A percentile compares a stretch with the other conserved stretches of the same genome.
Evolutionary conservation across 164 flowering plant genomes (phyloP).

Genomic region (Magnolia changhungtana): DNA sequence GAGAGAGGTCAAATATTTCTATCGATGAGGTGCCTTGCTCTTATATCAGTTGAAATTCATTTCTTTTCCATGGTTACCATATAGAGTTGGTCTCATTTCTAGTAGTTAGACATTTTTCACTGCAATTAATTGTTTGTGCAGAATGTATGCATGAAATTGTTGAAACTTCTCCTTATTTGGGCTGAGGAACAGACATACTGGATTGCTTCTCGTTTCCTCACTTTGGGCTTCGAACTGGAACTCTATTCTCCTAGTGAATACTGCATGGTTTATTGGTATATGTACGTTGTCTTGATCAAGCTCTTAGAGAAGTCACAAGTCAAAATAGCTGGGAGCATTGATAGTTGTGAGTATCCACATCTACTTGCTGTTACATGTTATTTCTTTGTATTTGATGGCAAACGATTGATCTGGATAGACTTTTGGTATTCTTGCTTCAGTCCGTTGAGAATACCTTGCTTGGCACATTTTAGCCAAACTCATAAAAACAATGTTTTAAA

Average conservation of each 20-base stretch:
- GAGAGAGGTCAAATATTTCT: slow-evolving; percentile 37
- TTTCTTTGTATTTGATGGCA: not conserved
- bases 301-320: slow-evolving; percentile 79
- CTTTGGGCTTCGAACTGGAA: slow-evolving; percentile 89
- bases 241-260: slow-evolving; percentile 90
- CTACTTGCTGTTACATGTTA: not conserved
- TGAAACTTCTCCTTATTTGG: slow-evolving; percentile 72
- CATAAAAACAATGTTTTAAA: too few species aligned
- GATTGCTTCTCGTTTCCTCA: slow-evolving; percentile 87
- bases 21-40: slow-evolving; percentile 50
- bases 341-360: slow-evolving; percentile 42
- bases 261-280: slow-evolving; percentile 98
- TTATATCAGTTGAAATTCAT: slow-evolving; percentile 4
- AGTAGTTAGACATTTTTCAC: not conserved
- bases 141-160: slow-evolving; percentile 48
- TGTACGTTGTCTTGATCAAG: slow-evolving; percentile 62
- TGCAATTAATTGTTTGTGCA: slow-evolving; percentile 31
- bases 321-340: slow-evolving; percentile 37
- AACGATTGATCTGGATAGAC: too few species aligned
- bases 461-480: too few species aligned
- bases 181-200: slow-evolving; percentile 94
- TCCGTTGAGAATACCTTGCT: too few species aligned
- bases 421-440: too few species aligned
- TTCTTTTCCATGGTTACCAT: not conserved
- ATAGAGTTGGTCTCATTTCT: not conserved